Base-by-base conservation (phyloP, 805 yeast genomes). In the Starmerella bombicola region DNA sequence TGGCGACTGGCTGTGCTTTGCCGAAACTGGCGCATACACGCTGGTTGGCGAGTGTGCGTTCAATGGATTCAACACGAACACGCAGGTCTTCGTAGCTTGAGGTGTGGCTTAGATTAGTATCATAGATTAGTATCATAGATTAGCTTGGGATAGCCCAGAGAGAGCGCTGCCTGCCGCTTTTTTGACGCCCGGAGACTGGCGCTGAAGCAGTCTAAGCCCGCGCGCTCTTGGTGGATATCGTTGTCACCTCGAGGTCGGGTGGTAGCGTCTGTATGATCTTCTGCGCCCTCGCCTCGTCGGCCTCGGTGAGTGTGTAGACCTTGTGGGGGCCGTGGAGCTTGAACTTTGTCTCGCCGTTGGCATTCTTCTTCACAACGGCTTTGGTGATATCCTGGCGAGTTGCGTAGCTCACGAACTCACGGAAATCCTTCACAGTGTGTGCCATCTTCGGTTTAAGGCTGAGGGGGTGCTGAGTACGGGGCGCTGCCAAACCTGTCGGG, bases 231-330 rank as follows among this genome's bases (percentile, higher is more conserved):
- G 47, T 53, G 40, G 48, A 42, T 47, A 56, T 42, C 16, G 33
- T 30, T 41, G 51, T 51, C 37, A 56, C 55, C 41, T 48, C 49
- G 29, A 59, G 51, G 37, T 62, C 58, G 67, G 98, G 94, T 68
- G 97, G 96, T 63, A 91, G 76, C 63, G 97, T 81, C 75, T 86
- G 95, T 65, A 82, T 78, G 72, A 91, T 77, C 76, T 91, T 91
- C 80, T 82, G 78, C 62, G 97, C 97, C 78, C 85, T 86, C 68
- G 83, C 80, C 63, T 84, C 80, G 69, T 91, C 97, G 73, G 80
- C 76, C 63, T 91, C 88, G 58, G 81, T 81, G 69, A 88, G 75
- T 59, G 98, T 91, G 82, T 91, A 91, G 65, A 84, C 78, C 75
- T 81, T 68, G 68, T 74, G 84, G 54, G 95, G 63, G 69, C 96